Base-by-base conservation (phyloP, 139 green algal species). In the Picochlorum sp. region DNA sequence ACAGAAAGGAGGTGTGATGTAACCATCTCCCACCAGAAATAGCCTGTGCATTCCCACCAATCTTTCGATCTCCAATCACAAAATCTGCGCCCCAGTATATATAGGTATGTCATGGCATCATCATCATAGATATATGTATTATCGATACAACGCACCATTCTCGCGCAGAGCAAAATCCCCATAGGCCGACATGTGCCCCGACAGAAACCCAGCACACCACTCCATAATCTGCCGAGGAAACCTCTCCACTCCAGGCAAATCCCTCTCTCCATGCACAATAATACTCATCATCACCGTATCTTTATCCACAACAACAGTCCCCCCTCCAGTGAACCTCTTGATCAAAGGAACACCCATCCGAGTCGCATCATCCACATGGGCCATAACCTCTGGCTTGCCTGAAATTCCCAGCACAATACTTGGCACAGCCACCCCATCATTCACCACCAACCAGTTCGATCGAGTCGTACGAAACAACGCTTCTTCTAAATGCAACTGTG, bases 1-100 rank as follows among this genome's bases (percentile, higher is more conserved):
- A 99, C 6, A 99, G 80, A 11, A 98, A 87, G 2, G 88, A 96
- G 11, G 94, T 99, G 81, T 99, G 94, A 75, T 98, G 93, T 64
- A 98, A 63, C 80, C 83, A 98, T 15, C 90, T 75, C 16, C 78
- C 57, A 45, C 87, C 88, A 2, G 85, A 92, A 67, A 98, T 98
- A 60, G 86, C 86, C 77, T 99, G 94, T 3, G 94, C 94, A 65
- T 99, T 99, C 65, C 94, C 94, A 2, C 92, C 94, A 79, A 98
- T 92, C 79, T 98, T 98, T 11, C 28, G 68, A 9, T 91, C 60
- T 0, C 78, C 89, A 63, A 97, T 83, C 7, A 81, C 77, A 63
- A 96, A 98, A 60, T 97, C 88, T 90, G 72, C 72, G 8, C 34
- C 34, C 34, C 7, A 61, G 3, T 11, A 9, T n/a, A 21, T 9